Evolutionary conservation across 2,329 filamentous ascomycete genomes (phyloP), one percentile per base, ranked within the genome.

Genomic region (Fusarium sp.): DNA sequence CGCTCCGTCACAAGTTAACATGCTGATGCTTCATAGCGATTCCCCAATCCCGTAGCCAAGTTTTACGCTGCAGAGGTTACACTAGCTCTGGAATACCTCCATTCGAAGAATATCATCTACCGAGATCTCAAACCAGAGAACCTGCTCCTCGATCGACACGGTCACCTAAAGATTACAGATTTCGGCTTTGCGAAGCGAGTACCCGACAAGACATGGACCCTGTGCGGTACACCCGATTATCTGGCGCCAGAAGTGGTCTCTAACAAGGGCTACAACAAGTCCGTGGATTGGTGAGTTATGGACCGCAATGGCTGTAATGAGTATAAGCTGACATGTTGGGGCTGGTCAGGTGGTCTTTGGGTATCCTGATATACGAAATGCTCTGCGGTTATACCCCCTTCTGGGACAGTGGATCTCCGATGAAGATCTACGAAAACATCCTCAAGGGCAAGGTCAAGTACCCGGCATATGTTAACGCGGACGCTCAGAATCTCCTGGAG

Each of bases 341-440:
- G n/a, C 24, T 22, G 15, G 35, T 10, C 51, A 97, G 93, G 93
- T 99, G 95, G 95, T 98, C 94, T 49, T 84, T 99, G 56, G 95
- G 95, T 41, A 98, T 99, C 74, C 82, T 99, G 70, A 98, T 99
- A 76, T 99, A 97, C 77, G 95, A 99, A 83, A 99, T 99, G 95
- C 86, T 99, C 34, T 98, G 95, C 75, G 95, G 95, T 26, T 99
- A 97, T 79, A 99, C 95, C 6, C 95, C 95, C 6, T 99, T 99
- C 82, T 99, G 95, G 94, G 95, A 99, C 76, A 92, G 91, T 71
- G 95, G 94, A 52, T 97, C 92, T 40, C 94, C 95, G 3, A 96
- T 99, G 87, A 97, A 97, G 80, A 99, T 99, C 73, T 99, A 99
- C 80, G 95, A 99, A 81, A 99, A 99, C 76, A 99, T 99, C 72